Base-by-base conservation (phyloP, 805 yeast genomes). In the Starmera amethionina region DNA sequence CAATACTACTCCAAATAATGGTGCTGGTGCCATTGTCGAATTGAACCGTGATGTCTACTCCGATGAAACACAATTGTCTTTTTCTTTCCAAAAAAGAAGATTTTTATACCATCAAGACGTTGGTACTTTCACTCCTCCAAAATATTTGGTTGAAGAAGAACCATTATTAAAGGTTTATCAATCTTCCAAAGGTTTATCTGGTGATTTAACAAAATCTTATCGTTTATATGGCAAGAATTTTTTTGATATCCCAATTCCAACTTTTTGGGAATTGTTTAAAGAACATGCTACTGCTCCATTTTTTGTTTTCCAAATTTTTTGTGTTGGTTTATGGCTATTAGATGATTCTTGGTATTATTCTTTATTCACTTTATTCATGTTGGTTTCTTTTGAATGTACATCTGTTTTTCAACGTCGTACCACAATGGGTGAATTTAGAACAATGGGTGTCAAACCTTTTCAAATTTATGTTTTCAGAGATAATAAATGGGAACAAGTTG, bases 231-330 rank as follows among this genome's bases (percentile, higher is more conserved):
- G 98, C 40, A 70, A 70, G 48, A 93, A 93, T 66, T 73, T 73
- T 49, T 93, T 93, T 57, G 98, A 93, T 56, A 90, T 93, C 49
- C 98, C 98, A 28, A 74, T 93, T 41, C 98, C 98, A 38, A 76
- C 96, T 0, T 90, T 93, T 52, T 47, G 73, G 42, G 97, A 90
- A 61, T 70, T 93, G 53, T 93, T 93, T 69, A 82, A 86, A 56
- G 97, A 93, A 63, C 98, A 93, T 59, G 97, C 97, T 10, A 89
- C 93, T 32, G 97, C 98, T 12, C 98, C 98, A 11, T 86, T 93
- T 60, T 93, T 93, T 53, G 96, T 93, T 22, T 93, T 93, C 69
- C 98, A 93, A 67, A 72, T 93, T 42, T 93, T 93, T 60, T 89
- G 97, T 58, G 94, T 90, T 43, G 95, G 90, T 5, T 69, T 93